A percentile compares a stretch with the other conserved stretches of the same genome.
These are phyloP conservation scores for Ajuga chamaepitys DNA, from an alignment of 257 asterid genomes.

Conservation along the genomic window DNA sequence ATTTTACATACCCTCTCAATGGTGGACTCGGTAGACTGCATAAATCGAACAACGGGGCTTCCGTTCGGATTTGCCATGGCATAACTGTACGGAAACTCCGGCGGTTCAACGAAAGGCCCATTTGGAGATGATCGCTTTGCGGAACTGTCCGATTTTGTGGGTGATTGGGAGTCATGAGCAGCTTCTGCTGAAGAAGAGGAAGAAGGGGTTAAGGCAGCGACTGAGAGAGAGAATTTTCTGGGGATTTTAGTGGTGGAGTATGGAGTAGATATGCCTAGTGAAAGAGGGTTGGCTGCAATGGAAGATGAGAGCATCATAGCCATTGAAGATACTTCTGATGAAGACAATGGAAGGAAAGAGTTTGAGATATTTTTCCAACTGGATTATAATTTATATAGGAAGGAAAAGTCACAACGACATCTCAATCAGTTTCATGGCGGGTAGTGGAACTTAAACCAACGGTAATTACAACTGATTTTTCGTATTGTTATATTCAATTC, in stretches of 20 bases:
- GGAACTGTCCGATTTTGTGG: constrained; percentile 25
- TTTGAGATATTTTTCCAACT: neutral
- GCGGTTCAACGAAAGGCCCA: constrained; percentile 28
- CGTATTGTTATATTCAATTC: no score
- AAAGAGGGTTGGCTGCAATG: constrained; percentile 24
- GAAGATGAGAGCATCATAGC: constrained; percentile 34
- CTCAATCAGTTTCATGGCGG: constrained; percentile 14
- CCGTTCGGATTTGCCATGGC: constrained; percentile 41
- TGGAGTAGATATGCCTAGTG: constrained; percentile 25
- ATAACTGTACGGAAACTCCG: constrained; percentile 26
- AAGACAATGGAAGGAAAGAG: neutral
- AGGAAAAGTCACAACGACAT: neutral
- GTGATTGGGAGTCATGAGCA: constrained; percentile 40
- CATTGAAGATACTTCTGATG: constrained; percentile 33
- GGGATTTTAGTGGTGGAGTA: neutral
- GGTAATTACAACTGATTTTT: neutral
- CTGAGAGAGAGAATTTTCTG: constrained; percentile 18
- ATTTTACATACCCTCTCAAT: constrained; percentile 50
- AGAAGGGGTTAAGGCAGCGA: constrained; percentile 33
- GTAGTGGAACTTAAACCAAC: constrained; percentile 1
- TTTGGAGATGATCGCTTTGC: constrained; percentile 20
- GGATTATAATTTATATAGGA: neutral
- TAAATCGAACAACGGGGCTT: constrained; percentile 39
- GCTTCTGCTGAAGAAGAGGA: constrained; percentile 27
- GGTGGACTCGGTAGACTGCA: constrained; percentile 53